These are phyloP conservation scores for Chalciporus piperatus DNA, from an alignment of 768 basidiomycete genomes.

Conservation along the genomic window DNA sequence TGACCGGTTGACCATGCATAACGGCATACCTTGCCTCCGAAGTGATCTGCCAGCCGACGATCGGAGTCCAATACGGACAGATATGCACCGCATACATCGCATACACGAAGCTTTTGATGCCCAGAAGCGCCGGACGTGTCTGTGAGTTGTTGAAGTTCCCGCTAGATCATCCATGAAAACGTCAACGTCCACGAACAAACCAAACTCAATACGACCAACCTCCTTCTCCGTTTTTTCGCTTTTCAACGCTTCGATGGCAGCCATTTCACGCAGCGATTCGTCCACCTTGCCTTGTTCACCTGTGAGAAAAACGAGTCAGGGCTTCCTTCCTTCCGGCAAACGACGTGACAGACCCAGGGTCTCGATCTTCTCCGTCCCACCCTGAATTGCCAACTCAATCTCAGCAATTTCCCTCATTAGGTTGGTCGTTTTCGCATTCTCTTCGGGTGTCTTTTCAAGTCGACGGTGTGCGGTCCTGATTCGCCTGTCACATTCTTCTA, in stretches of 20 bases:
- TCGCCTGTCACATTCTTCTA: constrained; percentile 97
- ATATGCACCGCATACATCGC: constrained; percentile 99
- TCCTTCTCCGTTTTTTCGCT: constrained; percentile 95
- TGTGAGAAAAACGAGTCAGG: constrained; percentile 29
- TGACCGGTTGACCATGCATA: constrained; percentile 17
- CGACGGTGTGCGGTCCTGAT: constrained; percentile 92
- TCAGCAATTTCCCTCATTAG: constrained; percentile 99
- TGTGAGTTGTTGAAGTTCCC: constrained; percentile 92
- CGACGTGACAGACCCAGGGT: constrained; percentile 59
- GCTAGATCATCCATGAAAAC: constrained; percentile 40
- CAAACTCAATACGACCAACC: constrained; percentile 38
- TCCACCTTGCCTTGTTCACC: constrained; percentile 99
- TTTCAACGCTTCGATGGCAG: constrained; percentile 96
- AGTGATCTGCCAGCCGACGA: constrained; percentile 97
- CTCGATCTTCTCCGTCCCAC: constrained; percentile 98
- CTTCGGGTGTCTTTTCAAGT: constrained; percentile 98
- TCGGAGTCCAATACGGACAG: constrained; percentile 97
- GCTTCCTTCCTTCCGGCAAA: constrained; percentile 2
- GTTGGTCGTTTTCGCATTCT: constrained; percentile 98
- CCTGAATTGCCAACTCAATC: constrained; percentile 98
- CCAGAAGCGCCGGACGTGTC: constrained; percentile 98
- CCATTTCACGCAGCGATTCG: constrained; percentile 97
- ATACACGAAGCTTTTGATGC: constrained; percentile 99
- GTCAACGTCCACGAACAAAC: constrained; percentile 9
- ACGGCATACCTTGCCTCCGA: constrained; percentile 90